Conservation (phyloP, 805 yeast species). For the Kregervanrija delftensis region DNA sequence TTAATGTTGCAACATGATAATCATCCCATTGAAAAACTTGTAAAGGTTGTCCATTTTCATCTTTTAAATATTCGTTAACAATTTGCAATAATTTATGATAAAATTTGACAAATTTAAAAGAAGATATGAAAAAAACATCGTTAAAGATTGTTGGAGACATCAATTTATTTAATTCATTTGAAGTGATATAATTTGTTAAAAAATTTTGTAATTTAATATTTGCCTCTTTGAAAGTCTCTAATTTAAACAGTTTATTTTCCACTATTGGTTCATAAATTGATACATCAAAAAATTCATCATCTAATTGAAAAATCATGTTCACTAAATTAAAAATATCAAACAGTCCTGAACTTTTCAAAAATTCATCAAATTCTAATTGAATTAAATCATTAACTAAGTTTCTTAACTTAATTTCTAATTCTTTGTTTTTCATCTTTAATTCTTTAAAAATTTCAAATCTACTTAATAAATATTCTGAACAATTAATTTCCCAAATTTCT, state of each 20-base stretch:
- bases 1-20: constrained; percentile 54
- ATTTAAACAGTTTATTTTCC: constrained; percentile 52
- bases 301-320: constrained; percentile 65
- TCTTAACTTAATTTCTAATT: constrained; percentile 30
- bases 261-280: constrained; percentile 57
- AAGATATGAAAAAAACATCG: constrained; percentile 45
- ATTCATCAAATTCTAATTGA: constrained; percentile 36
- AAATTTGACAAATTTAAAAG: constrained; percentile 42
- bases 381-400: constrained; percentile 33
- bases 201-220: constrained; percentile 41
- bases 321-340: constrained; percentile 56
- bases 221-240: constrained; percentile 36
- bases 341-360: constrained; percentile 48
- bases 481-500: constrained; percentile 47
- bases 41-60: constrained; percentile 16
- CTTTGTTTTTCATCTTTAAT: constrained; percentile 16
- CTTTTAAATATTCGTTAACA: constrained; percentile 31
- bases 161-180: constrained; percentile 47
- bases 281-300: constrained; percentile 52
- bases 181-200: constrained; percentile 56
- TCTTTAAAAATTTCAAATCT: constrained; percentile 42
- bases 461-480: constrained; percentile 50
- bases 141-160: constrained; percentile 59
- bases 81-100: constrained; percentile 34
- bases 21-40: constrained; percentile 47